phyloP scores from a whole-genome alignment of 2,329 filamentous ascomycete species.

The Penicillium sp. region DNA sequence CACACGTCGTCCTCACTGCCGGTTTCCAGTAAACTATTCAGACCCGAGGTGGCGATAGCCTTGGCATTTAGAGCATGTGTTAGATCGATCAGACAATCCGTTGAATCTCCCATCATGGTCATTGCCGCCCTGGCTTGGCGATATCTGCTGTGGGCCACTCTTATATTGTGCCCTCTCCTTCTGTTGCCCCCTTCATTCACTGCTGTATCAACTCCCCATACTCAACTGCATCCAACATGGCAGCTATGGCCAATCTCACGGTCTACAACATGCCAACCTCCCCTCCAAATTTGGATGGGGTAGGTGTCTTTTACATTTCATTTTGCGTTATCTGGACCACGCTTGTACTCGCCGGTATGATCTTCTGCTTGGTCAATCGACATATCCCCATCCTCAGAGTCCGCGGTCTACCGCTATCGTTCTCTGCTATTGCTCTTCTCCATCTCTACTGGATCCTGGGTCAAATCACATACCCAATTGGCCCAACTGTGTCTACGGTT shows the following conservation, averaged over 20 bases:
- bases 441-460: constrained; percentile 40
- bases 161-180: no score
- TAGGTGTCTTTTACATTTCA: constrained; percentile 7
- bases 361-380: constrained; percentile 34
- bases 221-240: background rate
- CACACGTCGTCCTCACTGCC: background rate
- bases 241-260: constrained; percentile 5
- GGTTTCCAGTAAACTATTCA: background rate
- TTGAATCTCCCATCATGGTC: background rate
- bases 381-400: constrained; percentile 38
- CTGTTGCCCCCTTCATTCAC: background rate
- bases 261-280: constrained; percentile 9
- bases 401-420: constrained; percentile 38
- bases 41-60: background rate
- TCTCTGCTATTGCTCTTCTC: constrained; percentile 38
- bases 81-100: background rate
- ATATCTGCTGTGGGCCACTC: no score
- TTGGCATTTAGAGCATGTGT: background rate
- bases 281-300: constrained; percentile 4
- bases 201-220: background rate
- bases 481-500: constrained; percentile 31
- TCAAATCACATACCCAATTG: constrained; percentile 34
- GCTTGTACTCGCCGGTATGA: constrained; percentile 22
- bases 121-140: background rate
- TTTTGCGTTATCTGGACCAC: constrained; percentile 7